Evolutionary conservation across 2,329 filamentous ascomycete species (phyloP).

Genomic region (Claviceps sp.): DNA sequence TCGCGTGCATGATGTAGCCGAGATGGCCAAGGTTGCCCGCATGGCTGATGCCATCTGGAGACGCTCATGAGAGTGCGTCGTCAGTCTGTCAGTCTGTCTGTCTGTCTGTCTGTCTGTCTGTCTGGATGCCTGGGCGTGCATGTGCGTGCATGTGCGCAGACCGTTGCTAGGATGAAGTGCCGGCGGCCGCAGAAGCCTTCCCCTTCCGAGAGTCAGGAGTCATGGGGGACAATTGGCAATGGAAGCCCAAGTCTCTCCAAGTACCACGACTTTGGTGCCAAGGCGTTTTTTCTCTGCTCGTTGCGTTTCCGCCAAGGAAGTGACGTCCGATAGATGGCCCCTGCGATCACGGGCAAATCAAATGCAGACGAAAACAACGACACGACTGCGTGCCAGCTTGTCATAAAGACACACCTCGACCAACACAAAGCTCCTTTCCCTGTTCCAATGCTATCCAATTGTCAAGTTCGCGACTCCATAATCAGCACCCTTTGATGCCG

Average conservation of each 20-base stretch:
- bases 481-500: background rate
- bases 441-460: background rate
- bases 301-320: constrained; percentile 2
- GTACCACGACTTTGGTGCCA: constrained; percentile 4
- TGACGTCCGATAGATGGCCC: constrained; percentile 2
- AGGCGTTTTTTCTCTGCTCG: background rate
- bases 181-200: too few relatives aligned
- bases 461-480: background rate
- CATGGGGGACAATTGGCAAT: background rate
- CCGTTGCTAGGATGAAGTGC: background rate
- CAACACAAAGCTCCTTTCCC: background rate
- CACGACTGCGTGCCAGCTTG: background rate
- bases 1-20: constrained; percentile 75
- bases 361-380: constrained; percentile 1
- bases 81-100: background rate
- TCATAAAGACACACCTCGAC: background rate
- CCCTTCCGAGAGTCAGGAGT: background rate
- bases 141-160: background rate
- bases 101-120: background rate
- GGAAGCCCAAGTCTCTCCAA: constrained; percentile 2
- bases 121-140: background rate
- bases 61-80: constrained; percentile 2
- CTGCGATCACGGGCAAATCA: background rate
- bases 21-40: constrained; percentile 72
- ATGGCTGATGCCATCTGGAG: constrained; percentile 93